Evolutionary conservation across 345 rosid species (phyloP).

Genomic region (Citrus glauca): DNA sequence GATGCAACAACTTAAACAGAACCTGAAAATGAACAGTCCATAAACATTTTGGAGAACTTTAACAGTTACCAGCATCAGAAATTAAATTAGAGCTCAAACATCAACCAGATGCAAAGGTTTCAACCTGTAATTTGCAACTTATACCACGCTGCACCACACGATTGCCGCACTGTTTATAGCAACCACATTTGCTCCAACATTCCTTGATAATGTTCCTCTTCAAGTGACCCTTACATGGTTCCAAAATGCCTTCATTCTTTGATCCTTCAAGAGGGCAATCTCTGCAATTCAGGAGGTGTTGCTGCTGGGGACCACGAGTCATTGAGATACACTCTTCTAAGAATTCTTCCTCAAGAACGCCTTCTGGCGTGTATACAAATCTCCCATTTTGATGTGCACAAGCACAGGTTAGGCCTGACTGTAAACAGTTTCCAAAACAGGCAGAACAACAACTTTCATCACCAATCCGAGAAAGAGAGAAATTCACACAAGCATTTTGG

Average conservation of each 20-base stretch:
- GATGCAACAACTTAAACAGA: neutral
- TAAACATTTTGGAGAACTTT: neutral
- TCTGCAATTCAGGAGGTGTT: constrained; percentile 46
- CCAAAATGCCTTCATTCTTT: constrained; percentile 41
- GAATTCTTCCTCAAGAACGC: constrained; percentile 56
- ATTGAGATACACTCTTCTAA: constrained; percentile 57
- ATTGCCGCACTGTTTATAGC: constrained; percentile 73
- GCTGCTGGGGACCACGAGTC: constrained; percentile 52
- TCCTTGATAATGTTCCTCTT: constrained; percentile 74
- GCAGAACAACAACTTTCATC: constrained; percentile 59
- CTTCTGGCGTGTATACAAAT: constrained; percentile 54
- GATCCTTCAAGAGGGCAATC: constrained; percentile 72
- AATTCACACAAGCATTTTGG: constrained; percentile 52
- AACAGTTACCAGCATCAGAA: neutral
- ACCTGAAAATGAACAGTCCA: neutral
- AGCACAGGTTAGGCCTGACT: constrained; percentile 43
- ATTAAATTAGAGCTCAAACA: neutral
- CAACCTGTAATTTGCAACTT: constrained; percentile 71
- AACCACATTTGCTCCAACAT: constrained; percentile 93
- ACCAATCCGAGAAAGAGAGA: constrained; percentile 54
- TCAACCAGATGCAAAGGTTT: neutral
- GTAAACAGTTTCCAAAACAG: constrained; percentile 68
- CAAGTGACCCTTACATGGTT: constrained; percentile 85
- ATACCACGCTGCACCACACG: constrained; percentile 90
- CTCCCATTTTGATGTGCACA: constrained; percentile 48